Evolutionary conservation across 2,329 filamentous ascomycete genomes (phyloP), one percentile per base, ranked within the genome.

Genomic region (Sporothrix inflata): DNA sequence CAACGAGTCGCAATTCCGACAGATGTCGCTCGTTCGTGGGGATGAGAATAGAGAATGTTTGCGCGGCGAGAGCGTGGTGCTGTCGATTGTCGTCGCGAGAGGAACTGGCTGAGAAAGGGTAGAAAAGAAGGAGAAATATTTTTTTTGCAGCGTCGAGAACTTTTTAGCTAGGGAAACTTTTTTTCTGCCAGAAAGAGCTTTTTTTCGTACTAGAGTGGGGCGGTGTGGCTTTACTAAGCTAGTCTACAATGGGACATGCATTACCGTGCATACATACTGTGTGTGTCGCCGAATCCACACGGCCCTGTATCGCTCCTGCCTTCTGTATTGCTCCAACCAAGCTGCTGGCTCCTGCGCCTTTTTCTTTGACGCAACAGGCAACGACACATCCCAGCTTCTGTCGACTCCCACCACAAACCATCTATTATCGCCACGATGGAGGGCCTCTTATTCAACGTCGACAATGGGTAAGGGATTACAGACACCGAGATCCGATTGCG

Each of bases 371-470:
- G 57, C 65, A 69, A 66, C 61, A 71, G 72, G 66, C 73, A 74
- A 71, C 71, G 68, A 73, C 57, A 69, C 66, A 71, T 60, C 40
- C 70, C 55, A 69, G 42, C 69, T 66, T 61, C 60, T 40, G 63
- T 69, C 70, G 51, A 68, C 66, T 72, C 34, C 68, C 66, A 71
- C 45, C 66, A 60, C 45, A 73, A 27, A 70, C 49, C 70, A 70
- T 68, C 71, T 24, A 61, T 24, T 34, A 67, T 67, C 38, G 67
- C 75, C 77, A 85, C 79, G 73, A 97, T 97, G 94, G 94, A 97
- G 86, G 94, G 94, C 73, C 90, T 98, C 61, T 91, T 94, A 79
- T 98, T 96, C 85, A 98, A 98, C 84, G 92, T 95, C 75, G 94
- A 97, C 83, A 94, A 93, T 83, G 94, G 94, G 92, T 95, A 85